Evolutionary conservation across 805 yeast species (phyloP).

Genomic region (Ogataea allantospora): DNA sequence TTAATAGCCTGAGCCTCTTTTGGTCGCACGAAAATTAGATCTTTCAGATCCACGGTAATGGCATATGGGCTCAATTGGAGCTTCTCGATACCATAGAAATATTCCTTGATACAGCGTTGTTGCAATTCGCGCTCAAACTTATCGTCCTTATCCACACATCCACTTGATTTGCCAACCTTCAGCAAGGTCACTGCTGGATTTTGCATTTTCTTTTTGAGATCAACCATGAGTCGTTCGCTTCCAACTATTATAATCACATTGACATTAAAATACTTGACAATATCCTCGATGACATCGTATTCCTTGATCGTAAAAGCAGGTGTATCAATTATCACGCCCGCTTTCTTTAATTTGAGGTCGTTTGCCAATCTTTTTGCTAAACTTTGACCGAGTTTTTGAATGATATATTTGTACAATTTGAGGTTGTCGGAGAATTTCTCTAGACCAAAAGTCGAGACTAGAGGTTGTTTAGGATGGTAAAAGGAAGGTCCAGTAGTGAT

Average conservation of each 20-base stretch:
- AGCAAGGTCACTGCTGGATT: constrained; percentile 43
- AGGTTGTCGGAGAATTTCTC: constrained; percentile 57
- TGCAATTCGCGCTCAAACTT: constrained; percentile 67
- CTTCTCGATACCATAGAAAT: constrained; percentile 77
- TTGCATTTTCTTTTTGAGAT: constrained; percentile 52
- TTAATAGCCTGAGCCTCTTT: constrained; percentile 24
- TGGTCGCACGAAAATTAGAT: constrained; percentile 64
- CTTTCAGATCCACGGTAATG: constrained; percentile 64
- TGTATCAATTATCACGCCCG: constrained; percentile 74
- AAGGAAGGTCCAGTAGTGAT: constrained; percentile 72
- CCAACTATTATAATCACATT: constrained; percentile 69
- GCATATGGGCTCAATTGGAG: constrained; percentile 82
- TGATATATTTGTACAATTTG: constrained; percentile 49
- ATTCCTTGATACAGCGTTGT: constrained; percentile 76
- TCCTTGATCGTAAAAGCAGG: constrained; percentile 60
- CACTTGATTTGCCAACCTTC: constrained; percentile 70
- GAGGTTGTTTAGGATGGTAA: constrained; percentile 85
- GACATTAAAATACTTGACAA: constrained; percentile 58
- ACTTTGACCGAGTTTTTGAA: constrained; percentile 40
- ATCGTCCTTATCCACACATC: constrained; percentile 74
- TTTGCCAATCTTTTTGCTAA: constrained; percentile 46
- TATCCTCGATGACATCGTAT: constrained; percentile 49
- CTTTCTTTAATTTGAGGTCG: constrained; percentile 42
- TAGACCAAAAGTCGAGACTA: constrained; percentile 78
- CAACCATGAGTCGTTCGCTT: constrained; percentile 65